Conservation (phyloP, 1,139 yeast species). For the Scheffersomyces quercinus region DNA sequence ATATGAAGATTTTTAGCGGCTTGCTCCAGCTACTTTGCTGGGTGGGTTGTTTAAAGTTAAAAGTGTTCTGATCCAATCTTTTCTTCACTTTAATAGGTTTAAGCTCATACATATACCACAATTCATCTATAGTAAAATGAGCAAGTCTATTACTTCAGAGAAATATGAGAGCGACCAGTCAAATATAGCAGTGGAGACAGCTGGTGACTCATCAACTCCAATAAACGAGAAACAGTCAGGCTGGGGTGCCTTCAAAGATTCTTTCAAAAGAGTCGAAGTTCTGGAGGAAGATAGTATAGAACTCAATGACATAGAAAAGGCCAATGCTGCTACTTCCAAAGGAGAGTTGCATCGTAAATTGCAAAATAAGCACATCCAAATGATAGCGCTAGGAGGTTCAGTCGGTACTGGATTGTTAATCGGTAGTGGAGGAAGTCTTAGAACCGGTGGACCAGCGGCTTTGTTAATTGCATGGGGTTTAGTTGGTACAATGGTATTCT, state of each 20-base stretch:
- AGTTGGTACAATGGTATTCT: conserved; percentile 46
- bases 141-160: too few relatives aligned
- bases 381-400: conserved; percentile 49
- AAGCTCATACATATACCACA: too few relatives aligned
- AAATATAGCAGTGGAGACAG: too few relatives aligned
- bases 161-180: too few relatives aligned
- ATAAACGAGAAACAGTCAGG: too few relatives aligned
- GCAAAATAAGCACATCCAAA: conserved; percentile 42
- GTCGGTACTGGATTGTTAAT: conserved; percentile 54
- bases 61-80: too few relatives aligned
- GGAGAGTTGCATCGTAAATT: conserved; percentile 40
- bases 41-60: too few relatives aligned
- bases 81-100: too few relatives aligned
- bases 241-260: conserved; percentile 12
- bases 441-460: conserved; percentile 81
- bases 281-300: conserved; percentile 11
- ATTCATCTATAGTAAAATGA: too few relatives aligned
- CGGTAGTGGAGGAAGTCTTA: conserved; percentile 71
- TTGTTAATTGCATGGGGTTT: conserved; percentile 67
- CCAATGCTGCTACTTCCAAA: conserved; percentile 38
- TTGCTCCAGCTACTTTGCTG: too few relatives aligned
- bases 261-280: conserved; percentile 12
- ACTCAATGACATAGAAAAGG: conserved; percentile 35
- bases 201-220: too few relatives aligned
- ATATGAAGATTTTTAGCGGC: too few relatives aligned